phyloP scores from a whole-genome alignment of 2,329 filamentous ascomycete species.

The Ophiostoma quercus region DNA sequence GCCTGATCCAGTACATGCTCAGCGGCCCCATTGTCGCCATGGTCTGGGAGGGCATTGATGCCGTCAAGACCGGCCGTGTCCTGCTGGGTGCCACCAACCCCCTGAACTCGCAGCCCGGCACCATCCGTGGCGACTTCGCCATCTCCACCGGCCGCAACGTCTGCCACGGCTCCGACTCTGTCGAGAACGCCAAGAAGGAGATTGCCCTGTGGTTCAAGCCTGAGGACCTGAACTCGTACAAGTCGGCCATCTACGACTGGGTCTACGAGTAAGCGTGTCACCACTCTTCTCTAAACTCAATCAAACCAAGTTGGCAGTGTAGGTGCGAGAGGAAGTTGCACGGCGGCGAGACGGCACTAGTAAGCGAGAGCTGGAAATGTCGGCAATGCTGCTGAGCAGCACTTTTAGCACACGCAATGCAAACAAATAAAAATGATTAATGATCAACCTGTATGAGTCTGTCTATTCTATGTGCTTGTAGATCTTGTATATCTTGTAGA shows the following conservation, averaged over 20 bases:
- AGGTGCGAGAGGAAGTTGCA: background rate
- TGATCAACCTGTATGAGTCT: background rate
- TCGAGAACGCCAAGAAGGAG: constrained; percentile 99
- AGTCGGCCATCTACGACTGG: constrained; percentile 82
- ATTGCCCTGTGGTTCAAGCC: constrained; percentile 97
- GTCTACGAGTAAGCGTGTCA: constrained; percentile 67
- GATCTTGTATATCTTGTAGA: background rate
- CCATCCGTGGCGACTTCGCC: constrained; percentile 90
- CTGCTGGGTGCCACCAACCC: constrained; percentile 99
- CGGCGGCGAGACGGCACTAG: constrained; percentile 12
- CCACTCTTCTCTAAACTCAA: background rate
- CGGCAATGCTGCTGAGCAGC: background rate
- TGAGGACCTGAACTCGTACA: constrained; percentile 79
- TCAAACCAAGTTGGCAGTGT: background rate
- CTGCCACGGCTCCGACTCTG: constrained; percentile 98
- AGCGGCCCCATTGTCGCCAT: constrained; percentile 97
- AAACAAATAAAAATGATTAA: constrained; percentile 18
- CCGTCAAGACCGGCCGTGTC: constrained; percentile 93
- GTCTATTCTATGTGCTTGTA: background rate
- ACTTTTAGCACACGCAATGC: constrained; percentile 9
- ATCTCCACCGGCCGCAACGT: constrained; percentile 94
- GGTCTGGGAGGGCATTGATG: constrained; percentile 99
- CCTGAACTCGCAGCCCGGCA: constrained; percentile 85
- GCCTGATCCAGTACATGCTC: constrained; percentile 91
- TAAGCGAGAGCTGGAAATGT: constrained; percentile 14